phyloP scores from a whole-genome alignment of 768 basidiomycete genomes.

The Panaeolus papilionaceus region DNA sequence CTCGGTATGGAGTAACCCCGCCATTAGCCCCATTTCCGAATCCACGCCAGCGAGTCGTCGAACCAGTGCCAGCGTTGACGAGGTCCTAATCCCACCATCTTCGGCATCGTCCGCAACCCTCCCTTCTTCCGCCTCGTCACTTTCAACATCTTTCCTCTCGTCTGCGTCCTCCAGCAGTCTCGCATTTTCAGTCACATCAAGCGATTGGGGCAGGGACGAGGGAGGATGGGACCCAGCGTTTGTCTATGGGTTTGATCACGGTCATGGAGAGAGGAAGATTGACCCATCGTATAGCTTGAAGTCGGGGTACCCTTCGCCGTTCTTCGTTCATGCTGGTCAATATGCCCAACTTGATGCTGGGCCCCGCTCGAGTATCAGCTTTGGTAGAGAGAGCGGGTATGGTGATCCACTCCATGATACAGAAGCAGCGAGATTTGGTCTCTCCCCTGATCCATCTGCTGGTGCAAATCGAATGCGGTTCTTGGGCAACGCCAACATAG shows the following conservation, averaged over 20 bases:
- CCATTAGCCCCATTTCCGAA: not conserved
- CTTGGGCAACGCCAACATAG: not conserved
- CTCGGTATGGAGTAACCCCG: not conserved
- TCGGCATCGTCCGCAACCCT: conserved; percentile 9
- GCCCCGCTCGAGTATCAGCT: not conserved
- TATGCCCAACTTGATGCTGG: not conserved
- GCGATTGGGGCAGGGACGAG: conserved; percentile 6
- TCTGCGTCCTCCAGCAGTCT: conserved; percentile 7
- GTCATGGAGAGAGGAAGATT: not conserved
- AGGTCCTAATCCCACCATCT: conserved; percentile 1
- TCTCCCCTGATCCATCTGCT: not conserved
- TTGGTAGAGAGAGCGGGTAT: not conserved
- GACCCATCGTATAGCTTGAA: not conserved
- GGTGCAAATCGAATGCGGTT: not conserved
- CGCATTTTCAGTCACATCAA: not conserved
- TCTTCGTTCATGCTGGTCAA: not conserved
- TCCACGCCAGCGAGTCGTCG: not conserved
- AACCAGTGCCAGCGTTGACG: conserved; percentile 6
- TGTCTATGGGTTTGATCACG: conserved; percentile 2
- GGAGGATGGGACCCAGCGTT: conserved; percentile 8
- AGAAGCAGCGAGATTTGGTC: not conserved
- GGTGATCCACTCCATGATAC: not conserved
- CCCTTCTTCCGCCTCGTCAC: conserved; percentile 6
- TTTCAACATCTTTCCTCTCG: conserved; percentile 8
- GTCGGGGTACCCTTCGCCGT: not conserved